Percentiles rank a stretch among this genome's conserved stretches.
Conservation (phyloP, 1,284 basidiomycete species). For the Papiliotrema terrestris region DNA sequence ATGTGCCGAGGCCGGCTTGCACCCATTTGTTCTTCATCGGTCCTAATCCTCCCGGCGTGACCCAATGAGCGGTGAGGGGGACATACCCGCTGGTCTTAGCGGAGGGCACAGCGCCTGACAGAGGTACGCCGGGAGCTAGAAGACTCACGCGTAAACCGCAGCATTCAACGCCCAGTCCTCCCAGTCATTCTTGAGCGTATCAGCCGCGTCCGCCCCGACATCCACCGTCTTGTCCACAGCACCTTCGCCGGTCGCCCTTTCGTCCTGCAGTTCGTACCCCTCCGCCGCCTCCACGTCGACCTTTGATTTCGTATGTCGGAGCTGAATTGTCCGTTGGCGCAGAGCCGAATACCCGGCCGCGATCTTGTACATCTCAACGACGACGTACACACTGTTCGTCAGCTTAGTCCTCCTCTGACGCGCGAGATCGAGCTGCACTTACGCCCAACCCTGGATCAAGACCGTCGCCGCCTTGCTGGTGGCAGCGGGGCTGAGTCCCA, state of each 20-base stretch:
- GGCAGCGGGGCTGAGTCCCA: conserved; percentile 26
- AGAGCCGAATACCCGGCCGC: conserved; percentile 21
- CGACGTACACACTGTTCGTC: conserved; percentile 35
- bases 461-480: conserved; percentile 25
- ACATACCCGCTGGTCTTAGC: conserved; percentile 34
- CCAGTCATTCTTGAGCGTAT: conserved; percentile 28
- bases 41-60: conserved; percentile 37
- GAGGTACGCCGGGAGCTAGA: no score
- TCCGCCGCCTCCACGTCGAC: conserved; percentile 24
- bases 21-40: conserved; percentile 31
- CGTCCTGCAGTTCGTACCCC: conserved; percentile 36
- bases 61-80: conserved; percentile 48
- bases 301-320: conserved; percentile 17
- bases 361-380: conserved; percentile 35
- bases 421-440: no score
- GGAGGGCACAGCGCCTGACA: neutral
- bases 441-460: conserved; percentile 47
- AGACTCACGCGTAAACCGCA: conserved; percentile 30
- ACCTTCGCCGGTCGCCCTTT: conserved; percentile 1
- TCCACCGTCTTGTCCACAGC: neutral
- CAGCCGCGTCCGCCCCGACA: neutral
- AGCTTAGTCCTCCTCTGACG: neutral
- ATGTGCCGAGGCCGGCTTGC: conserved; percentile 30
- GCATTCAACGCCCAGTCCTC: conserved; percentile 24
- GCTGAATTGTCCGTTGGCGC: conserved; percentile 14